Conservation (phyloP, 306 rosid genomes). For the Malus sieversii region DNA sequence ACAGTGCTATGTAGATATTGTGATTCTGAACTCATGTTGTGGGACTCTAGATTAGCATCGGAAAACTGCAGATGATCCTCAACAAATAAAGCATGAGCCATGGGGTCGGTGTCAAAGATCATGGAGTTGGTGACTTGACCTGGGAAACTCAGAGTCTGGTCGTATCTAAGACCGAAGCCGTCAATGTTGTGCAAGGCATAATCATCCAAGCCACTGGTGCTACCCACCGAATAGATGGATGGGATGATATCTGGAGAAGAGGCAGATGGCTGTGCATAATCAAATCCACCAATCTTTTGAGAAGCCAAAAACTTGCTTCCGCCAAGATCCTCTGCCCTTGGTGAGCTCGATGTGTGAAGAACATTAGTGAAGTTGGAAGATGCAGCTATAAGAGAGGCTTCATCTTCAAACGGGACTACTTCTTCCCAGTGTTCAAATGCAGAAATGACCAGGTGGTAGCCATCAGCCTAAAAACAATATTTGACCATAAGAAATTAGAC, state of each 20-base stretch:
- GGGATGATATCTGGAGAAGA: slow-evolving; percentile 78
- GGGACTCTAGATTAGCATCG: slow-evolving; percentile 52
- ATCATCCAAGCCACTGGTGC: slow-evolving; percentile 59
- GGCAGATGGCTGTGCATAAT: slow-evolving; percentile 45
- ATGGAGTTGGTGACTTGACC: slow-evolving; percentile 51
- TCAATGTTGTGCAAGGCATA: slow-evolving; percentile 52
- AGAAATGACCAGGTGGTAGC: slow-evolving; percentile 48
- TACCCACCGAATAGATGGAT: slow-evolving; percentile 60
- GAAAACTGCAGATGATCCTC: slow-evolving; percentile 67
- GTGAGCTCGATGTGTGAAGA: slow-evolving; percentile 47
- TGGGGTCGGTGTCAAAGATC: slow-evolving; percentile 55
- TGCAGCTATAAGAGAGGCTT: slow-evolving; percentile 41
- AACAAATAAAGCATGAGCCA: slow-evolving; percentile 49
- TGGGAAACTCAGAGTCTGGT: slow-evolving; percentile 47
- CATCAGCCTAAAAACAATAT: slow-evolving; percentile 52
- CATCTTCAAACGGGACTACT: slow-evolving; percentile 53
- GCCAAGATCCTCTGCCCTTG: slow-evolving; percentile 45
- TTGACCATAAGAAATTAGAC: slow-evolving; percentile 21
- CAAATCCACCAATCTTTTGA: slow-evolving; percentile 50
- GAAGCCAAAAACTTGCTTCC: slow-evolving; percentile 59
- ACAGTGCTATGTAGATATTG: slow-evolving; percentile 52
- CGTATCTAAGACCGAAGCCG: slow-evolving; percentile 51
- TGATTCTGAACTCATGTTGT: slow-evolving; percentile 30
- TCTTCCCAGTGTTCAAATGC: slow-evolving; percentile 56
- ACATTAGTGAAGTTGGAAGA: slow-evolving; percentile 37